Base-by-base conservation (phyloP, 2,329 filamentous ascomycete genomes). In the Aspergillus sp. region DNA sequence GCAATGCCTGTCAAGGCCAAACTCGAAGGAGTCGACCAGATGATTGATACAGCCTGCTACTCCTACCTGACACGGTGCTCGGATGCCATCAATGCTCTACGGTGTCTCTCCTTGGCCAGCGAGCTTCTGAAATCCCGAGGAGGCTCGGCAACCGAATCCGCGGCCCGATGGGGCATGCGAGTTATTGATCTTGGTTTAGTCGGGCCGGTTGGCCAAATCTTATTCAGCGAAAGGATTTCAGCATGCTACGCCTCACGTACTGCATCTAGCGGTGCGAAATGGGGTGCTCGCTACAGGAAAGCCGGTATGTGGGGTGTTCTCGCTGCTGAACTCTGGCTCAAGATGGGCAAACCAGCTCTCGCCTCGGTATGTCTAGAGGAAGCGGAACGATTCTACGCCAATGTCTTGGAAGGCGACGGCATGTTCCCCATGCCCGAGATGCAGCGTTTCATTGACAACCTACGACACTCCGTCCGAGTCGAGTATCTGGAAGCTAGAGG, bases 41-140 rank as follows among this genome's bases (percentile, higher is more conserved):
- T 91, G 73, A 72, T 98, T 8, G 89, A 96, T 51, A 82, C 84
- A 3, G 85, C 89, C 0, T 81, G 80, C 36, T 96, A 98, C 60
- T 94, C 86, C 0, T 98, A 96, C 56, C 75, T 86, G 31, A 89
- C 86, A 11, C 76, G 89, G 29, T 94, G 85, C 49, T 79, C 74
- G 29, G 75, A 81, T 15, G 76, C 84, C 0, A 89, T 86, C 50
- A 82, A 85, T 33, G 83, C 88, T 1, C 63, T 93, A 11, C 81
- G 93, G 8, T 83, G 80, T 40, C 67, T 94, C 6, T 65, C 80
- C 0, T 64, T 96, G 0, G 76, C 79, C 0, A 68, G 91, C 15
- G 93, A 98, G 56, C 74, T 98, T 1, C 67, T 96, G 2, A 80
- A 84, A 24, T 68, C 91, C 8, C 75, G 88, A 5, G 86, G 85